Conservation (phyloP, 2,329 filamentous ascomycete species). For the Colletotrichum magnum region DNA sequence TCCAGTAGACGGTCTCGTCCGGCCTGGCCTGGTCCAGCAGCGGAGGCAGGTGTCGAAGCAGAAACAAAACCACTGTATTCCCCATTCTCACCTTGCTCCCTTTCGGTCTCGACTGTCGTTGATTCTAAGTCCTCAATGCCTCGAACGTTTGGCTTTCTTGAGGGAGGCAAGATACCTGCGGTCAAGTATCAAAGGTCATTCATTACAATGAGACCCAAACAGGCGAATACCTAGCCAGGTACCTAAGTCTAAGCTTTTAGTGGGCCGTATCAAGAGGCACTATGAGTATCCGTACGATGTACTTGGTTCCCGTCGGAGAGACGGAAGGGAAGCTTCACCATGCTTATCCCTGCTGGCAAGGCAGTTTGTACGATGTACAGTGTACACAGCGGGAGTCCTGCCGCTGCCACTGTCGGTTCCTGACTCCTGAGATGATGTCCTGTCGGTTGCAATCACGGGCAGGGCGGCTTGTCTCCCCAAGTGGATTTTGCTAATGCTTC, state of each 20-base stretch:
- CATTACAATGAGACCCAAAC: constrained; percentile 10
- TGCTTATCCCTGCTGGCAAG: no score
- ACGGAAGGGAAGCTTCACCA: not conserved
- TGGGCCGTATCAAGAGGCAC: constrained; percentile 18
- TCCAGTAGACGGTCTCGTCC: not conserved
- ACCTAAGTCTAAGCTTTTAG: constrained; percentile 32
- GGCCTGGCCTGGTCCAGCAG: no score
- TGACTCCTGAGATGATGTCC: constrained; percentile 11
- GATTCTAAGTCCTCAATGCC: no score
- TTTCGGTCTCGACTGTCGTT: not conserved
- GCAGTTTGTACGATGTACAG: no score
- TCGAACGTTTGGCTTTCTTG: no score
- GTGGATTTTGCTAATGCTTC: no score
- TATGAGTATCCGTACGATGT: not conserved
- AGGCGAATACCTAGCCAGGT: not conserved
- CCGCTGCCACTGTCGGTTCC: no score
- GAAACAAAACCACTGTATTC: no score
- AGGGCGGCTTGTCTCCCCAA: no score
- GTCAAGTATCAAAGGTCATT: not conserved
- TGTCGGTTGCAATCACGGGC: constrained; percentile 16
- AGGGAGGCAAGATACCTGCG: not conserved
- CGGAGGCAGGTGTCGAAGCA: no score
- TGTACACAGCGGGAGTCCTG: no score
- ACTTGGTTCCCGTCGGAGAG: not conserved
- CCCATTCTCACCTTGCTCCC: not conserved